Base-by-base conservation (phyloP, 768 basidiomycete genomes). In the Hysterangium stoloniferum region DNA sequence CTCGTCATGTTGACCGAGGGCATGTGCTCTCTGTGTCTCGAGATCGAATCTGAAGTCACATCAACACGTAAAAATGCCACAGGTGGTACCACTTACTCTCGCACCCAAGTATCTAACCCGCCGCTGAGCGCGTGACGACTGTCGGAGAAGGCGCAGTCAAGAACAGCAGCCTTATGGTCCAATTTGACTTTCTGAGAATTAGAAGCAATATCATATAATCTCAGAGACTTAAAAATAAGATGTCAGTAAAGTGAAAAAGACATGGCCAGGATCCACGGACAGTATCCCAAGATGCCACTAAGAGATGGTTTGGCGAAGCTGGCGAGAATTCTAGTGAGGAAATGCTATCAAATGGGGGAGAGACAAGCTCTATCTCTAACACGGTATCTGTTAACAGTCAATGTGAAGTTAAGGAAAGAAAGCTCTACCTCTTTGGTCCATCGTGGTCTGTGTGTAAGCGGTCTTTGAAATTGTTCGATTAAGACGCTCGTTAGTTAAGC, bases 231-330 rank as follows among this genome's bases (percentile, higher is more conserved):
- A 70, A 69, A 31, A 71, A 66, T 32, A 55, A 35, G 17, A 22
- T 28, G 20, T 34, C 45, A 37, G 50, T 67, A 60, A 8, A 72
- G 54, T 36, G 40, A 37, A 51, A 57, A 54, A 47, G 45, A 52
- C 19, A 52, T 17, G 56, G 55, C 27, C 54, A 54, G 52, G 48
- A 52, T 38, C 54, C 33, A 59, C 77, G 57, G 48, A 79, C 78
- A 20, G 87, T 79, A 66, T 98, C 95, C 95, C 95, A 98, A 54
- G 87, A 85, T 11, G 89, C 80, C 15, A 87, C 88, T 0, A 97
- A 68, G 1, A 98, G 68, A 17, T 85, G 81, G 48, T 85, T 75
- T 2, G 92, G 83, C 62, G 86, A 78, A 3, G 75, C 73, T 1
- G 91, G 86, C 19, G 91, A 89, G 66, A 86, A 97, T 28, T 78